Base-by-base conservation (phyloP, 306 rosid genomes). In the Vachellia collinsii region DNA sequence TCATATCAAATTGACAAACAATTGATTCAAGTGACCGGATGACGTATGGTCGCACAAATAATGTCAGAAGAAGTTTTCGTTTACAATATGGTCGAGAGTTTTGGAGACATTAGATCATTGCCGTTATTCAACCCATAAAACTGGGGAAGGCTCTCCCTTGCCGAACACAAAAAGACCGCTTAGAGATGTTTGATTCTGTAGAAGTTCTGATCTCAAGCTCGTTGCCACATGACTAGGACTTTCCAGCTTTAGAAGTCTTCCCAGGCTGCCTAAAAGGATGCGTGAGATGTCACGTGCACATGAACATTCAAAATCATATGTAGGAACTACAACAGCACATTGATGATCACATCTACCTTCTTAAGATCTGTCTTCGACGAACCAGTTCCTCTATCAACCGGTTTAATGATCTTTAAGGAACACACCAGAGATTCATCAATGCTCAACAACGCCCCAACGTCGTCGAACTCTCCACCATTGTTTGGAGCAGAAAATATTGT, bases 401-500 rank as follows among this genome's bases (percentile, higher is more conserved):
- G 94, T 85, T 91, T 93, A 83, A 91, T 36, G 82, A 93, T 90
- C 80, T 91, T 92, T 50, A 93, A 93, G 53, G 97, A 91, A 86
- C 98, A 93, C 29, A 91, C 87, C 70, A 91, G 85, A 79, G 89
- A 79, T 73, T 91, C 89, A 78, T 93, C 97, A 69, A 93, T 93
- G 42, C 94, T 91, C 79, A 91, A 78, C 65, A 91, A 81, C 61
- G 94, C 97, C 63, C 97, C 98, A 1, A 87, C 98, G 19, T 93
- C 91, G 81, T 93, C 98, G 44, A 93, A 93, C 85, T 93, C 98
- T 41, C 97, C 97, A 3, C 97, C 97, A 42, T 93, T 91, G 83
- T 93, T 93, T 50, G 98, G 98, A 70, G 98, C 98, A 68, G 98
- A 93, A 85, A 91, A 93, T 83, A 93, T 93, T 1, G 98, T 90